Percentiles rank a stretch among this genome's conserved stretches.
Conservation (phyloP, 345 rosid genomes). For the Raphanus raphanistrum region DNA sequence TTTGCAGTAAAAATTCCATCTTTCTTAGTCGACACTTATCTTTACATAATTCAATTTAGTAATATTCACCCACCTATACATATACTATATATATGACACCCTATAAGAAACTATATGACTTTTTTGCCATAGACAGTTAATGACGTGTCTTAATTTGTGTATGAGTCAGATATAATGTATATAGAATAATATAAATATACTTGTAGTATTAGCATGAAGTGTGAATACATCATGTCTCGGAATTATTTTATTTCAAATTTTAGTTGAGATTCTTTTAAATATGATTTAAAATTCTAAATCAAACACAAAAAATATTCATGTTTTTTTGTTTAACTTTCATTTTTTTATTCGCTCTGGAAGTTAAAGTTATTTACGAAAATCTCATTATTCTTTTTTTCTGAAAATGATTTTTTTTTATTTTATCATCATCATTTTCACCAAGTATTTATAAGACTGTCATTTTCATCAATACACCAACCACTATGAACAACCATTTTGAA, state of each 20-base stretch:
- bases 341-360: no score
- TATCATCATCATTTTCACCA: no score
- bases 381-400: no score
- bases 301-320: no score
- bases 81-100: neutral
- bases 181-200: neutral
- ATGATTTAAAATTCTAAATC: no score
- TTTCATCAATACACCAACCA: no score
- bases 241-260: neutral
- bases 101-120: neutral
- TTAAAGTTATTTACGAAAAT: no score
- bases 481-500: no score
- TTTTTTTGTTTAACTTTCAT: no score
- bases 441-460: no score
- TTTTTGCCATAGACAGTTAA: constrained; percentile 8
- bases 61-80: neutral
- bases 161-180: neutral
- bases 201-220: neutral
- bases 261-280: no score
- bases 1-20: neutral
- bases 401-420: no score
- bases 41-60: neutral
- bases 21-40: neutral
- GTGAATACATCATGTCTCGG: neutral
- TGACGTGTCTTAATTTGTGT: neutral